Evolutionary conservation across 768 basidiomycete genomes (phyloP), one percentile per base, ranked within the genome.

Genomic region (Termitomyces sp.): DNA sequence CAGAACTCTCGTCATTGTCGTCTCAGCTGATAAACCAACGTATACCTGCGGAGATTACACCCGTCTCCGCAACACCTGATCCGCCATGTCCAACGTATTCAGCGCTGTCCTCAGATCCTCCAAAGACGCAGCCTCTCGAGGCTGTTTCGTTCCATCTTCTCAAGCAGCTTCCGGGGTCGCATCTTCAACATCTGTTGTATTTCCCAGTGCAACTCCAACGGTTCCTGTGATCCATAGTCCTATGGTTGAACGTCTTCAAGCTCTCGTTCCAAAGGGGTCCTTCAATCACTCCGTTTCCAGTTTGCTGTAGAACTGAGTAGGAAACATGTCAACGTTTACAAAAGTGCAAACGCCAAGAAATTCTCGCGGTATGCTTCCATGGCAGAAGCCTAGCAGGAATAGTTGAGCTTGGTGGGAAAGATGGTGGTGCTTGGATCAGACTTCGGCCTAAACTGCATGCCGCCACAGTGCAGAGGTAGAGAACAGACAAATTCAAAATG

Each of bases 341-440:
- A 67, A 64, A 65, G 66, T 38, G 80, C 78, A n/a, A 76, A 78
- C 3, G 79, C 77, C 4, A n/a, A 72, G 5, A 75, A 66, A n/a
- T 82, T 83, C 63, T 67, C 69, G 16, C 73, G 78, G 48, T 84
- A 84, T 63, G 51, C 70, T 28, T 60, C 57, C 7, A 63, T 74
- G 50, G 83, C 83, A 15, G 3, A 54, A 28, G n/a, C 28, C n/a
- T n/a, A 42, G 39, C 54, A 1, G 28, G 39, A 3, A 42, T 55
- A 20, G 13, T 55, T 15, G 55, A 55, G 28, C 40, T 55, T 3
- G 55, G 55, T 3, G 55, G 55, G n/a, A 33, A 44, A 28, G 40
- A 44, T 20, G 40, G 40, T 7, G 39, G 32, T 33, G 55, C 28
- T 33, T 55, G 55, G 55, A 33, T 55, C 3, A 32, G 28, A 55